These are phyloP conservation scores for Cetraspora pellucida DNA, from an alignment of 192 early-diverging fungal genomes.

Conservation along the genomic window DNA sequence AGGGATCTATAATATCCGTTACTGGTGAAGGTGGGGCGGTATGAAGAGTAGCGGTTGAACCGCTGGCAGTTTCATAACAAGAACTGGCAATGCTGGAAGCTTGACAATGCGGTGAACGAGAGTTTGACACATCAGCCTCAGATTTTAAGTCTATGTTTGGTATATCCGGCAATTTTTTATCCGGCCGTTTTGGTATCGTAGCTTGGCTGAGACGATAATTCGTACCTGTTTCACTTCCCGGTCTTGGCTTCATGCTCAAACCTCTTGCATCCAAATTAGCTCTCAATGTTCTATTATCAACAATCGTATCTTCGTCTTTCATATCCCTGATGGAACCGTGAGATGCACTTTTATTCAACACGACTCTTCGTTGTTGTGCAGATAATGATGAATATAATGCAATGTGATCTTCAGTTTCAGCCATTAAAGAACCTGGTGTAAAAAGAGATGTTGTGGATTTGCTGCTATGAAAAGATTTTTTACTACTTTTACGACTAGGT, in stretches of 20 bases:
- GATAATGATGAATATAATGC: background rate
- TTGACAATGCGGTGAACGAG: conserved; percentile 25
- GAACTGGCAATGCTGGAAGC: conserved; percentile 32
- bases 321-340: background rate
- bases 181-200: conserved; percentile 30
- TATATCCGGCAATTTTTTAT: conserved; percentile 35
- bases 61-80: conserved; percentile 34
- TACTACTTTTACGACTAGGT: background rate
- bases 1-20: background rate
- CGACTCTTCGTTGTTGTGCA: background rate
- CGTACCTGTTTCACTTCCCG: conserved; percentile 19
- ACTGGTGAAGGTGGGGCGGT: conserved; percentile 31
- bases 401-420: background rate
- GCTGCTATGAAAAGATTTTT: background rate
- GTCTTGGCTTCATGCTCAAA: conserved; percentile 1
- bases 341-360: background rate
- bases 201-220: conserved; percentile 7
- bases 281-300: conserved; percentile 3
- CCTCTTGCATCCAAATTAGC: background rate
- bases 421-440: background rate
- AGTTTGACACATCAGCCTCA: conserved; percentile 14
- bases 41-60: conserved; percentile 31
- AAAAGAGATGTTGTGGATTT: background rate
- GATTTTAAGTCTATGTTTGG: background rate
- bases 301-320: background rate